Conservation (phyloP, 169 alveolate genomes). For the Babesia gibsoni region DNA sequence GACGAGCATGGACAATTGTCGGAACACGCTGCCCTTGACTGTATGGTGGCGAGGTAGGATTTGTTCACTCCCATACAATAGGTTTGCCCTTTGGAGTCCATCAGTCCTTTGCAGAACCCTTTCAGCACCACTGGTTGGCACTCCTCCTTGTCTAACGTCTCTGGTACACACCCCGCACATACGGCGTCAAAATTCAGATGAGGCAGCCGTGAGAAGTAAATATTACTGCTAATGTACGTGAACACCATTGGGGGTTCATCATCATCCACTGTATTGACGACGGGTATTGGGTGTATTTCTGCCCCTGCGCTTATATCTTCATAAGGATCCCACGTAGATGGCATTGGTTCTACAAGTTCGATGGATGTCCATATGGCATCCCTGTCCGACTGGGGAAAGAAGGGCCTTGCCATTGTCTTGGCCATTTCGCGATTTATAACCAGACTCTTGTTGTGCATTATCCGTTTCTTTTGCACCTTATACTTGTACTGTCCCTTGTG, state of each 20-base stretch:
- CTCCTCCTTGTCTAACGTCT: slow-evolving; percentile 31
- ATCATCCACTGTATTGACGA: slow-evolving; percentile 70
- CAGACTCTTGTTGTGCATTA: slow-evolving; percentile 6
- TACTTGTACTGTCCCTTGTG: slow-evolving; percentile 1
- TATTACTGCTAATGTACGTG: slow-evolving; percentile 66
- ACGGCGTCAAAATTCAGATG: slow-evolving; percentile 66
- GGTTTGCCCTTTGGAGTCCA: slow-evolving; percentile 54
- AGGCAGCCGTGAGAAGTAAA: slow-evolving; percentile 68
- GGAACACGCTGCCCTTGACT: slow-evolving; percentile 71
- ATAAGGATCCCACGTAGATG: slow-evolving; percentile 73
- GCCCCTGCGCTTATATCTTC: slow-evolving; percentile 76
- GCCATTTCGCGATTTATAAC: slow-evolving; percentile 71
- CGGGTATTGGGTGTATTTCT: slow-evolving; percentile 73
- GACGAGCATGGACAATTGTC: slow-evolving; percentile 77
- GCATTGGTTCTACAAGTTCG: slow-evolving; percentile 68
- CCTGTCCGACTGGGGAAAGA: slow-evolving; percentile 68
- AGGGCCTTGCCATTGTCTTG: slow-evolving; percentile 66
- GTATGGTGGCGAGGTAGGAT: slow-evolving; percentile 62
- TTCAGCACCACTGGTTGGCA: slow-evolving; percentile 51
- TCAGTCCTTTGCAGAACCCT: slow-evolving; percentile 69
- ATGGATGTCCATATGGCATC: slow-evolving; percentile 70
- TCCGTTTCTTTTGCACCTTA: neutral
- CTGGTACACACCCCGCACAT: slow-evolving; percentile 73
- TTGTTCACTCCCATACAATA: slow-evolving; percentile 71
- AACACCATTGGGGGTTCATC: slow-evolving; percentile 75